Base-by-base conservation (phyloP, 2,329 filamentous ascomycete species). In the Colletotrichum coccodes region DNA sequence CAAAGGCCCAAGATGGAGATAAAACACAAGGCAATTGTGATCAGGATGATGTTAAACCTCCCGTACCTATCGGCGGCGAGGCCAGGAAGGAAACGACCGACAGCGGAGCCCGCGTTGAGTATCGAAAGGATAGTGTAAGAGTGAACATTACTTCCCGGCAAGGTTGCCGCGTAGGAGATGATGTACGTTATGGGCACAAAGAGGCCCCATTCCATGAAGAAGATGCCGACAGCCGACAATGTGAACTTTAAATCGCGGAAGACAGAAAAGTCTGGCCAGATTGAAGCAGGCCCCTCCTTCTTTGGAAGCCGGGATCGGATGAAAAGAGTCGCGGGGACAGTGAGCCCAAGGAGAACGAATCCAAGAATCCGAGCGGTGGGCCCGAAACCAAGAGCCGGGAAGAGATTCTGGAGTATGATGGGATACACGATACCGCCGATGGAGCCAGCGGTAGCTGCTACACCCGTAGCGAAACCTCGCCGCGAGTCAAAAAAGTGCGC, bases 151-250 rank as follows among this genome's bases (percentile, higher is more conserved):
- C 84, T 83, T 73, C 93, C 85, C n/a, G 89, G 87, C 63, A 91
- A 84, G 18, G 82, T 79, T 1, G 90, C 81, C 0, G 91, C 90
- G 75, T 93, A 96, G 1, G 90, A 91, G 6, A 90, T 90, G 26
- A 96, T 88, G 76, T 93, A 96, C 2, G 91, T 92, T 70, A 95
- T 84, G 0, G 94, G 94, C 4, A 95, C 83, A 72, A 93, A 92
- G 7, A 92, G 82, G 1, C 88, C 90, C 86, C 87, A 92, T 76
- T 93, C 91, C 76, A 92, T 87, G 72, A 93, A 89, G 79, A 92
- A 93, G 63, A 92, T 84, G 8, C 88, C 90, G 0, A 85, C 73
- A 0, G 90, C 87, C 0, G 89, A 88, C 36, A 92, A 79, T 7
- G 86, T 82, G 74, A 92, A 92, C 32, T 85, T 83, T 3, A 82